These are phyloP conservation scores for Xylariaceae sp. DNA, from an alignment of 2,329 filamentous ascomycete genomes.

Conservation along the genomic window DNA sequence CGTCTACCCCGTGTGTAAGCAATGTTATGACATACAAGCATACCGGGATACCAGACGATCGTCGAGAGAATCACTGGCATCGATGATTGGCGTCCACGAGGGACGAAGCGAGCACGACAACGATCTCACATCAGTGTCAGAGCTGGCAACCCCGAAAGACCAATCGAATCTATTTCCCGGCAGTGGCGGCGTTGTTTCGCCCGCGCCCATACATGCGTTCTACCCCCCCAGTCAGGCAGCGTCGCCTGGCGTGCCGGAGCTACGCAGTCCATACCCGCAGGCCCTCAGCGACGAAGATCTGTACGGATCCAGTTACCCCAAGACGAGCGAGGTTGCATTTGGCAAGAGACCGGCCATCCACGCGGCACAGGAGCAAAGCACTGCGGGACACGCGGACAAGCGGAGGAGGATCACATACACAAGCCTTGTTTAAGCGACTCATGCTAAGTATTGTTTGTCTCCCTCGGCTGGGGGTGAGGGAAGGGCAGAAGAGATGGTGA, in stretches of 20 bases:
- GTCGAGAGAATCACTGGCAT: constrained; percentile 40
- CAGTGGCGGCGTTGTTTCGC: constrained; percentile 29
- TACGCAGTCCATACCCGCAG: constrained; percentile 39
- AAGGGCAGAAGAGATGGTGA: not conserved
- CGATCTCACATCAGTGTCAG: constrained; percentile 40
- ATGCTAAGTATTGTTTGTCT: not conserved
- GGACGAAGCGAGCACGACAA: constrained; percentile 35
- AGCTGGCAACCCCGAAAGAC: constrained; percentile 42
- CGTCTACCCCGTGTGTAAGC: constrained; percentile 39
- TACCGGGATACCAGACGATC: constrained; percentile 42
- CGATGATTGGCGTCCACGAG: constrained; percentile 37
- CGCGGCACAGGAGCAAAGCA: constrained; percentile 19
- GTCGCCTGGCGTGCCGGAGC: constrained; percentile 34
- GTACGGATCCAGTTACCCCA: constrained; percentile 24
- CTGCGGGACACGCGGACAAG: constrained; percentile 26
- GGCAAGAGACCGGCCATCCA: constrained; percentile 27
- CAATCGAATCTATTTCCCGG: constrained; percentile 32
- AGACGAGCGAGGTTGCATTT: constrained; percentile 11
- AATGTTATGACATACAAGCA: constrained; percentile 40
- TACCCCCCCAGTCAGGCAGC: constrained; percentile 26
- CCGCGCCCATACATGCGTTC: constrained; percentile 27
- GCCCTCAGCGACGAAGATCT: constrained; percentile 37
- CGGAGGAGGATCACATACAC: constrained; percentile 25
- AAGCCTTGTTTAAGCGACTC: not conserved
- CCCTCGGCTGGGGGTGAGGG: too few relatives aligned